Conservation (phyloP, 192 early-diverging fungal species). For the Oehlia diaphana region DNA sequence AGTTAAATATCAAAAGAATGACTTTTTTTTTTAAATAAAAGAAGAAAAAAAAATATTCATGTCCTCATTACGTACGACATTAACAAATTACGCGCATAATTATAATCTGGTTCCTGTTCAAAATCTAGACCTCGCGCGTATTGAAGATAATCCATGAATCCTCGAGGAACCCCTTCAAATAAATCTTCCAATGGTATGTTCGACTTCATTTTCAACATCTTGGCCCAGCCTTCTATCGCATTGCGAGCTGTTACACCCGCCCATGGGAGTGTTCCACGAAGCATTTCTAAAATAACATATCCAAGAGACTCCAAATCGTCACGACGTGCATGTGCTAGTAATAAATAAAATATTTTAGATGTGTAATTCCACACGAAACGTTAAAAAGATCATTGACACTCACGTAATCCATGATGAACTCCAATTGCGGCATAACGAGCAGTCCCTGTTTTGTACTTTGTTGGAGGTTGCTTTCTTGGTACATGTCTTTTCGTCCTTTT, state of each 20-base stretch:
- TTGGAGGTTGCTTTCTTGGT: constrained; percentile 37
- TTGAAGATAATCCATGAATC: constrained; percentile 68
- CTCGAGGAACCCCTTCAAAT: constrained; percentile 73
- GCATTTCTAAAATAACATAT: constrained; percentile 80
- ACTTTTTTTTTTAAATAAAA: neutral
- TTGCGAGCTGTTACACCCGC: constrained; percentile 81
- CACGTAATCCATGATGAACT: constrained; percentile 80
- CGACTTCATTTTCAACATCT: constrained; percentile 84
- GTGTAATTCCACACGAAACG: neutral
- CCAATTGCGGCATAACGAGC: constrained; percentile 85
- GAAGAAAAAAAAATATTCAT: neutral
- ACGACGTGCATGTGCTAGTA: constrained; percentile 72
- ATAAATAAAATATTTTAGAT: neutral
- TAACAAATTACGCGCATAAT: constrained; percentile 54
- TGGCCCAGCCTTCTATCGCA: constrained; percentile 83
- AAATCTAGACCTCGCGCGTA: constrained; percentile 74
- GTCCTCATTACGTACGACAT: neutral
- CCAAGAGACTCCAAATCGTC: constrained; percentile 86
- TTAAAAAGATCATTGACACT: constrained; percentile 1
- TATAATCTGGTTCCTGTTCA: constrained; percentile 80
- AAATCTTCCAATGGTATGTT: constrained; percentile 70
- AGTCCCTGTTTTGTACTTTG: constrained; percentile 65
- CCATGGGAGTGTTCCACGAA: constrained; percentile 79
- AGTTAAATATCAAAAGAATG: neutral
- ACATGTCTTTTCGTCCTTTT: constrained; percentile 43